phyloP scores from a whole-genome alignment of 805 yeast species.

The Kazachstania africana region DNA sequence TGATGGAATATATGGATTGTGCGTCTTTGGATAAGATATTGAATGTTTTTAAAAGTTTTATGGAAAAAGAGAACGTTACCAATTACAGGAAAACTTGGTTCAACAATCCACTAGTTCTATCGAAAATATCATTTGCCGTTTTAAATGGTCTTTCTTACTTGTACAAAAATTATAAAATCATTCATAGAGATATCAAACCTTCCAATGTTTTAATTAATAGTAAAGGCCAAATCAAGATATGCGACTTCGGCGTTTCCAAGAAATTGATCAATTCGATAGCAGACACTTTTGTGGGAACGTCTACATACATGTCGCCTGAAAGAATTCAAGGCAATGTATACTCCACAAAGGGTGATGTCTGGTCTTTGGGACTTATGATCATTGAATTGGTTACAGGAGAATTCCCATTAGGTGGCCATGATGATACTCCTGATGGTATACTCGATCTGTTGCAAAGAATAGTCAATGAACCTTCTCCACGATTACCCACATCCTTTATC shows the following conservation, averaged over 20 bases:
- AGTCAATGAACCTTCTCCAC: slow-evolving; percentile 87
- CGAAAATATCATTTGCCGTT: slow-evolving; percentile 65
- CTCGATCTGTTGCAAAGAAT: slow-evolving; percentile 83
- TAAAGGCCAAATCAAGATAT: slow-evolving; percentile 76
- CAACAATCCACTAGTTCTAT: slow-evolving; percentile 43
- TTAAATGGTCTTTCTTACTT: slow-evolving; percentile 72
- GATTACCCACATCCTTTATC: slow-evolving; percentile 41
- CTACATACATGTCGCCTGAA: slow-evolving; percentile 96
- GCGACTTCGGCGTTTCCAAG: slow-evolving; percentile 95
- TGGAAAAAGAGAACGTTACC: slow-evolving; percentile 6
- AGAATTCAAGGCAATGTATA: slow-evolving; percentile 91
- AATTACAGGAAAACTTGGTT: slow-evolving; percentile 18
- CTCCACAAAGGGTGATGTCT: slow-evolving; percentile 90
- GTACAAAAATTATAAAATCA: slow-evolving; percentile 73
- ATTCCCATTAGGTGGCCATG: slow-evolving; percentile 59
- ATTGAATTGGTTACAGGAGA: slow-evolving; percentile 80
- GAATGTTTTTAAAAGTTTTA: slow-evolving; percentile 44
- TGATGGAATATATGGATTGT: slow-evolving; percentile 95
- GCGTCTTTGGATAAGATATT: slow-evolving; percentile 80
- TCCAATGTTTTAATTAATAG: slow-evolving; percentile 83
- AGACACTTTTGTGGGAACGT: slow-evolving; percentile 96
- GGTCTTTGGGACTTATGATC: slow-evolving; percentile 90
- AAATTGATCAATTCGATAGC: slow-evolving; percentile 89
- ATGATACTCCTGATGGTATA: slow-evolving; percentile 68
- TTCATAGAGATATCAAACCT: slow-evolving; percentile 94